These are phyloP conservation scores for Myxozyma nipponensis DNA, from an alignment of 805 yeast species.

Conservation along the genomic window DNA sequence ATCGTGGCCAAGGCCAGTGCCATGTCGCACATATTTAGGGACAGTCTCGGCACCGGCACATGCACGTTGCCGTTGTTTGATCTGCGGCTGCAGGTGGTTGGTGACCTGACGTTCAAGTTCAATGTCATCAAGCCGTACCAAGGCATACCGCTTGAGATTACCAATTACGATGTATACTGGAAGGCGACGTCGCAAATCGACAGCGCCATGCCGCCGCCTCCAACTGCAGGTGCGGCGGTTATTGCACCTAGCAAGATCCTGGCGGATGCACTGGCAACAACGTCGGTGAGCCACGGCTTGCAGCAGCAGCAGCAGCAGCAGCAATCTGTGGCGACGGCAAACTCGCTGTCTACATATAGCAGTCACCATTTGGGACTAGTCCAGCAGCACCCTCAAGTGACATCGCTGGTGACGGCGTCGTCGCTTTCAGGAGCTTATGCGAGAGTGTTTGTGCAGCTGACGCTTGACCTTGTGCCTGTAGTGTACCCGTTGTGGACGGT, in stretches of 20 bases:
- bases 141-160: slow-evolving; percentile 78
- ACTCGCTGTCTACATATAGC: not conserved
- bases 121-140: slow-evolving; percentile 86
- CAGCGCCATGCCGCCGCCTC: slow-evolving; percentile 16
- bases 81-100: slow-evolving; percentile 72
- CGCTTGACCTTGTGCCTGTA: slow-evolving; percentile 82
- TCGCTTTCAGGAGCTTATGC: slow-evolving; percentile 80
- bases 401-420: slow-evolving; percentile 85
- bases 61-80: slow-evolving; percentile 72
- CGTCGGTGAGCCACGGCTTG: not conserved
- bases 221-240: slow-evolving; percentile 17
- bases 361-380: slow-evolving; percentile 20
- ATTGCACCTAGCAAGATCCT: slow-evolving; percentile 6
- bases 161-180: slow-evolving; percentile 96
- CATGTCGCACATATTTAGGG: slow-evolving; percentile 51
- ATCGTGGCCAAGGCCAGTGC: slow-evolving; percentile 86
- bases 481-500: slow-evolving; percentile 54
- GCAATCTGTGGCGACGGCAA: not conserved
- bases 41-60: slow-evolving; percentile 36
- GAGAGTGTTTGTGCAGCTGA: slow-evolving; percentile 61
- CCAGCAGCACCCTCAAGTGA: slow-evolving; percentile 35
- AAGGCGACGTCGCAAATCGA: slow-evolving; percentile 68
- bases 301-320: not conserved
- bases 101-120: slow-evolving; percentile 70
- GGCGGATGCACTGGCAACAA: slow-evolving; percentile 6